These are phyloP conservation scores for Fusarium sp. DNA, from an alignment of 2,329 filamentous ascomycete genomes.

Conservation along the genomic window DNA sequence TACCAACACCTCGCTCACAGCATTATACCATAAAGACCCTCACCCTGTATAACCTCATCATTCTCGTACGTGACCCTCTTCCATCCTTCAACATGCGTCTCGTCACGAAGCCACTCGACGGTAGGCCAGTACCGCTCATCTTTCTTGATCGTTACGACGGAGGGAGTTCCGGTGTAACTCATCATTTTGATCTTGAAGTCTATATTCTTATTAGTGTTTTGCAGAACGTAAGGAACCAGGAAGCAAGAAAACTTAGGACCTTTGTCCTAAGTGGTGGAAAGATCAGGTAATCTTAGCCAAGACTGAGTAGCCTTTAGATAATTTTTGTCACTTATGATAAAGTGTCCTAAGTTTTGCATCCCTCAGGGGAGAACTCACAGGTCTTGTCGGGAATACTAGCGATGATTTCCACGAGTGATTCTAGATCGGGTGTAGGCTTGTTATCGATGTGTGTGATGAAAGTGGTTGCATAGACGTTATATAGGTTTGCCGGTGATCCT, in stretches of 20 bases:
- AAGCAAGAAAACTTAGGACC: too few species aligned
- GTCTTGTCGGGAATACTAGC: slow-evolving; percentile 94
- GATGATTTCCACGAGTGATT: slow-evolving; percentile 83
- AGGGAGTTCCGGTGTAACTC: slow-evolving; percentile 97
- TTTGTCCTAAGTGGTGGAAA: fast-evolving
- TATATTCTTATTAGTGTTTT: slow-evolving; percentile 44
- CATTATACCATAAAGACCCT: slow-evolving; percentile 62
- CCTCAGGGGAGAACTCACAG: slow-evolving; percentile 62
- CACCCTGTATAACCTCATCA: slow-evolving; percentile 64
- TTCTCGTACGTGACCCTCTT: slow-evolving; percentile 71
- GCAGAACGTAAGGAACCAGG: not conserved
- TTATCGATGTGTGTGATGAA: slow-evolving; percentile 98
- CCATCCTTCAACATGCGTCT: slow-evolving; percentile 69
- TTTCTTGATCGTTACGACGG: slow-evolving; percentile 99
- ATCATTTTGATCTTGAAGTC: slow-evolving; percentile 98
- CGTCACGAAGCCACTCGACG: slow-evolving; percentile 75
- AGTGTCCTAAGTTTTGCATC: too few species aligned
- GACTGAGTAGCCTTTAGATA: too few species aligned
- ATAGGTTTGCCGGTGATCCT: slow-evolving; percentile 86
- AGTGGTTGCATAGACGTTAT: slow-evolving; percentile 93
- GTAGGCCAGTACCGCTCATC: slow-evolving; percentile 94
- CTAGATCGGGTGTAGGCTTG: slow-evolving; percentile 82
- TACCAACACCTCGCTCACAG: not conserved
- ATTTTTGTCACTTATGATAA: too few species aligned
- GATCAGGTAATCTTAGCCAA: too few species aligned